Base-by-base conservation (phyloP, 2,329 filamentous ascomycete genomes). In the Epichloe elymi region DNA sequence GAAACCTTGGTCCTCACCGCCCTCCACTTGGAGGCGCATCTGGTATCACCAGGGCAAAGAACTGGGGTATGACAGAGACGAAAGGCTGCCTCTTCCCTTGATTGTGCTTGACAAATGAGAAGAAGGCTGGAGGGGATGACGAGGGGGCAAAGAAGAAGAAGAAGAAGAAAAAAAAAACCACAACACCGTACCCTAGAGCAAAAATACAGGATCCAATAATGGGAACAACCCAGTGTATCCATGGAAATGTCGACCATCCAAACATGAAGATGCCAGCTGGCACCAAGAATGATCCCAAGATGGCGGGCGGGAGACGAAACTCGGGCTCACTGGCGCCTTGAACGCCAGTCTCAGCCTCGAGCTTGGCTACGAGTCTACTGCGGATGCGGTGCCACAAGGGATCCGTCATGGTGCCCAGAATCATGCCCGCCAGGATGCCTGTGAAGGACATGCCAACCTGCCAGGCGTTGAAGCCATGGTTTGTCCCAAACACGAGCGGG, bases 191-290 rank as follows among this genome's bases (percentile, higher is more conserved):
- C 80, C 78, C 86, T 63, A 75, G 71, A 52, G 82, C 85, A 68
- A 89, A 90, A 43, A 90, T 70, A 41, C 66, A 74, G 30, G 81
- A 85, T 19, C 83, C 86, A 66, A 90, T 82, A 57, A 88, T 83
- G 26, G 85, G 83, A 44, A 82, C 75, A 54, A 87, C 85, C 82
- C 82, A 91, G 67, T 88, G 84, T 46, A 95, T 78, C 58, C 67
- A 76, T 2, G 82, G 66, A 64, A 83, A 90, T 14, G 85, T 85
- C 4, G 86, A 89, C 86, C 88, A 95, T 8, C 81, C 88, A 67
- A 95, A 95, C 69, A 87, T 85, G 66, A 96, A 95, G 15, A 97
- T 69, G 6, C 88, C 87, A 51, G 86, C 72, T 5, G 89, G 87
- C 35, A 93, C 87, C 10, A 95, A 67, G 43, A 88, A 67, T 0